Conservation (phyloP, 1,284 basidiomycete genomes). For the Ceratobasidium sp. region DNA sequence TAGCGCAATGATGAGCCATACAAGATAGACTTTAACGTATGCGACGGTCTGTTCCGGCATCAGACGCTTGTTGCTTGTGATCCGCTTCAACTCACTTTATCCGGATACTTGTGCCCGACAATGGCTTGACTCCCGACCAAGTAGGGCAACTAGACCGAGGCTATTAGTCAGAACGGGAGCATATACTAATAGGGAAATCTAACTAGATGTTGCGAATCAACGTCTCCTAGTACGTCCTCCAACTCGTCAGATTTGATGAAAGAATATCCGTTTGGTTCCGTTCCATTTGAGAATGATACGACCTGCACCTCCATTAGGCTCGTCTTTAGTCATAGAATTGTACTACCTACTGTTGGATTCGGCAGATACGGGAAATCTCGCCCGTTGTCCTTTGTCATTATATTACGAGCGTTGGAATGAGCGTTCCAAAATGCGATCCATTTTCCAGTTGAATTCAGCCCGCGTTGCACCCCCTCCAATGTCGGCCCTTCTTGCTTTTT, state of each 20-base stretch:
- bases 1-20: constrained; percentile 21
- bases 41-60: constrained; percentile 24
- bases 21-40: constrained; percentile 25
- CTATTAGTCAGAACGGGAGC: neutral
- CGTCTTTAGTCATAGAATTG: neutral
- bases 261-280: constrained; percentile 10
- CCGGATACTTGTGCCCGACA: constrained; percentile 19
- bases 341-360: constrained; percentile 35
- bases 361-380: constrained; percentile 18
- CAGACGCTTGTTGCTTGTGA: neutral
- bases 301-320: neutral
- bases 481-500: constrained; percentile 16
- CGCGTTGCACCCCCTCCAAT: constrained; percentile 9
- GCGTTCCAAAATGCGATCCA: constrained; percentile 14
- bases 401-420: constrained; percentile 27
- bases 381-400: constrained; percentile 37
- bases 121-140: constrained; percentile 33
- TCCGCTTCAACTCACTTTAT: constrained; percentile 27
- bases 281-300: constrained; percentile 17
- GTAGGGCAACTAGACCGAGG: constrained; percentile 23
- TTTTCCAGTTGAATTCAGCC: constrained; percentile 36
- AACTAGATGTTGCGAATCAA: constrained; percentile 35
- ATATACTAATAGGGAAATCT: neutral
- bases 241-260: neutral
- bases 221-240: constrained; percentile 21